Evolutionary conservation across 2,329 filamentous ascomycete species (phyloP).

Genomic region (Lachnum nothofagi): DNA sequence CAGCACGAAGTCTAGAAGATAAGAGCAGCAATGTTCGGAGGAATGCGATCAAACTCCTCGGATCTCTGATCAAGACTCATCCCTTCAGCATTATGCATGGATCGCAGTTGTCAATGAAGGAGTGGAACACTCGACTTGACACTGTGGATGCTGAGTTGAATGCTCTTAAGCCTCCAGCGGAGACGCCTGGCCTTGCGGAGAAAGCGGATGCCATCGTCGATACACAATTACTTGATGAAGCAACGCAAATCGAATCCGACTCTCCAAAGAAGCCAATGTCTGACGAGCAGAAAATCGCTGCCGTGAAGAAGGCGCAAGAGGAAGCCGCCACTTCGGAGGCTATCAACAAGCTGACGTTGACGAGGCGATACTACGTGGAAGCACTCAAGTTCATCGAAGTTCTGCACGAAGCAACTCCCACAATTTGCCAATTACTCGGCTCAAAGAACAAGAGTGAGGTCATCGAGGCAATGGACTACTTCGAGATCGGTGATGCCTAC

Average conservation of each 20-base stretch:
- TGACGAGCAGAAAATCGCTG: constrained; percentile 70
- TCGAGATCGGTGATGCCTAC: constrained; percentile 91
- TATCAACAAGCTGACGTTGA: constrained; percentile 80
- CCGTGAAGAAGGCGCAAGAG: constrained; percentile 73
- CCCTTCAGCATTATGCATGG: constrained; percentile 91
- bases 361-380: constrained; percentile 86
- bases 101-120: constrained; percentile 74
- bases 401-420: constrained; percentile 73
- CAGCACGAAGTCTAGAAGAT: constrained; percentile 85
- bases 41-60: constrained; percentile 90
- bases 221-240: constrained; percentile 76
- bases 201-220: constrained; percentile 67
- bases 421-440: constrained; percentile 80
- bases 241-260: constrained; percentile 66
- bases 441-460: constrained; percentile 98
- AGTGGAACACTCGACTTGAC: constrained; percentile 79
- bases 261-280: constrained; percentile 70
- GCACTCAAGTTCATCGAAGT: constrained; percentile 91
- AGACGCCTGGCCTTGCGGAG: constrained; percentile 66
- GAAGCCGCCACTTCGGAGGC: constrained; percentile 85
- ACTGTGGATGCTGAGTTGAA: constrained; percentile 78
- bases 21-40: constrained; percentile 96
- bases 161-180: constrained; percentile 71
- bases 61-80: constrained; percentile 84
- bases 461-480: constrained; percentile 98